A percentile compares a stretch with the other conserved stretches of the same genome.
phyloP scores from a whole-genome alignment of 116 monocot species.

The Papilionanthe hybrid region DNA sequence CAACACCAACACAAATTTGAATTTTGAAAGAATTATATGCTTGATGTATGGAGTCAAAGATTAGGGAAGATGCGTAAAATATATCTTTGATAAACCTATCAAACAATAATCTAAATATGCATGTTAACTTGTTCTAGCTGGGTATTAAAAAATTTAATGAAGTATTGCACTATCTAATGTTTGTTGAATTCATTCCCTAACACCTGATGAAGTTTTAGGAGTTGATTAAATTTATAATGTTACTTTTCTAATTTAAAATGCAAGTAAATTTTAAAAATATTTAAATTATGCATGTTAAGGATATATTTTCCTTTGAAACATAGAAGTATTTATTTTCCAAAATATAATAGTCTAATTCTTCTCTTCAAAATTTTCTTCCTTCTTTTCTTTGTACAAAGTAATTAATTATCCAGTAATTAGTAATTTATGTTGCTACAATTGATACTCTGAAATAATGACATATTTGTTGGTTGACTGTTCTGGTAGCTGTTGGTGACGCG shows the following conservation, averaged over 20 bases:
- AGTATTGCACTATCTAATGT: no score
- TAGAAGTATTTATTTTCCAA: background rate
- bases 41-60: no score
- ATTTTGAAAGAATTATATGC: no score
- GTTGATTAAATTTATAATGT: background rate
- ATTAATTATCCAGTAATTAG: background rate
- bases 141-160: no score
- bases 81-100: no score
- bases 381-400: background rate
- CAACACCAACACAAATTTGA: no score
- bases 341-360: background rate
- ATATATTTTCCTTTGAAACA: background rate
- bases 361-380: background rate
- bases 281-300: background rate
- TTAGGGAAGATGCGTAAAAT: no score
- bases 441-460: background rate
- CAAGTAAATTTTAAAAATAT: background rate
- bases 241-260: background rate
- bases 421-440: background rate
- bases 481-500: background rate
- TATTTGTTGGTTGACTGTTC: background rate
- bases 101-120: no score
- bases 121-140: no score
- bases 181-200: no score
- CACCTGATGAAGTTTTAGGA: no score